Percentiles rank a stretch among this genome's conserved stretches.
These are phyloP conservation scores for Colletotrichum higginsianum DNA, from an alignment of 2,329 filamentous ascomycete genomes.

Conservation along the genomic window DNA sequence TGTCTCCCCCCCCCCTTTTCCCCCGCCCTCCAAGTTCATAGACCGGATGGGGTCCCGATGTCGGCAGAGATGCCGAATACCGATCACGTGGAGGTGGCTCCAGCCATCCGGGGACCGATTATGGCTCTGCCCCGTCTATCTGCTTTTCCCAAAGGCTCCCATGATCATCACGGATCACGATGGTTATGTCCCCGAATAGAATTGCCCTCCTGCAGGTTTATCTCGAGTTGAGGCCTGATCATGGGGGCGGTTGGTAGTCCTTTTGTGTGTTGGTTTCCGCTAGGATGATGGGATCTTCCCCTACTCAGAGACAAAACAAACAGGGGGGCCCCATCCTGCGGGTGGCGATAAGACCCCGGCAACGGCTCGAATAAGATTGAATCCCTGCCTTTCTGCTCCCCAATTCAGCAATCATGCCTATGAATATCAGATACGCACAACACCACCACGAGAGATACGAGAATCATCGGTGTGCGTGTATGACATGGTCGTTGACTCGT, in stretches of 20 bases:
- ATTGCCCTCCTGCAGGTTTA: conserved; percentile 6
- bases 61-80: conserved; percentile 25
- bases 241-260: not conserved
- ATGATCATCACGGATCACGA: not conserved
- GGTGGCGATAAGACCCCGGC: conserved; percentile 8
- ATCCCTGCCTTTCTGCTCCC: not conserved
- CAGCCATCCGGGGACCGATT: not conserved
- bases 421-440: not conserved
- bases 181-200: not conserved
- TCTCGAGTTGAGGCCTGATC: not conserved
- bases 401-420: not conserved
- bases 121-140: too few relatives aligned
- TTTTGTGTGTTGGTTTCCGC: not conserved
- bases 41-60: conserved; percentile 22
- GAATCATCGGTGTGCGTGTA: not conserved
- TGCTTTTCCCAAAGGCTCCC: not conserved
- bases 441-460: conserved; percentile 9
- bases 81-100: conserved; percentile 33
- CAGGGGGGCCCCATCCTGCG: conserved; percentile 11
- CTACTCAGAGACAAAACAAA: not conserved
- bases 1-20: not conserved
- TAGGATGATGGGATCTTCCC: not conserved
- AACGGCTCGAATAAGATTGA: too few relatives aligned
- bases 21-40: conserved; percentile 11
- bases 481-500: conserved; percentile 17